Evolutionary conservation across 306 rosid species (phyloP).

Genomic region (Canavalia gladiata): DNA sequence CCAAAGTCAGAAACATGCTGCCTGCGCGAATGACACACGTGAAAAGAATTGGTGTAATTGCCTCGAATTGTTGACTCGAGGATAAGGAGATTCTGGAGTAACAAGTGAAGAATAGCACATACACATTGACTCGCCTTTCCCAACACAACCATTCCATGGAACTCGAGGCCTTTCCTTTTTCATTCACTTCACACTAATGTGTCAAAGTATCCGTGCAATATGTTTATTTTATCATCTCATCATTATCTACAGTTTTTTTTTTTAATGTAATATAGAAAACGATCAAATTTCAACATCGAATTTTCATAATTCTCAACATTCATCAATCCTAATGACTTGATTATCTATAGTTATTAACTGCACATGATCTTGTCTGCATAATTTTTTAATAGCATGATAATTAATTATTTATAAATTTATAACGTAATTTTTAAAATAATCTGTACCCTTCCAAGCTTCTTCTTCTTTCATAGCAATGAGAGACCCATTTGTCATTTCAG

Average conservation of each 20-base stretch:
- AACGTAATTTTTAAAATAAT: no score
- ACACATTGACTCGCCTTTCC: constrained; percentile 5
- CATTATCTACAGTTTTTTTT: no score
- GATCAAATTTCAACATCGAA: no score
- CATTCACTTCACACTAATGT: neutral
- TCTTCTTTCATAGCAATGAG: no score
- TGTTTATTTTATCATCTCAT: neutral
- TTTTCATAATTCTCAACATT: no score
- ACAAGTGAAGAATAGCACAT: neutral
- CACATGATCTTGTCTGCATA: no score
- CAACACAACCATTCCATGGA: neutral
- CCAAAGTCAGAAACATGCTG: constrained; percentile 14
- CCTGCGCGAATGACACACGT: constrained; percentile 30
- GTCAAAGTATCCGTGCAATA: neutral
- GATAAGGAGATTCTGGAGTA: neutral
- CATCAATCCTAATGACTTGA: neutral
- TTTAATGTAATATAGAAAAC: no score
- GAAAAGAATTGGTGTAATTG: neutral
- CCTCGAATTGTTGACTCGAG: constrained; percentile 8
- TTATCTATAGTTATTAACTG: no score
- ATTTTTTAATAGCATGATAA: no score
- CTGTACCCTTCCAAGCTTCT: no score
- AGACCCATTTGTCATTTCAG: no score
- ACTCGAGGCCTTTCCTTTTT: neutral
- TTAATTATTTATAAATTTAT: no score